Percentiles rank a stretch among this genome's conserved stretches.
Evolutionary conservation across 2,329 filamentous ascomycete species (phyloP).

Genomic region (Gremmenia infestans): DNA sequence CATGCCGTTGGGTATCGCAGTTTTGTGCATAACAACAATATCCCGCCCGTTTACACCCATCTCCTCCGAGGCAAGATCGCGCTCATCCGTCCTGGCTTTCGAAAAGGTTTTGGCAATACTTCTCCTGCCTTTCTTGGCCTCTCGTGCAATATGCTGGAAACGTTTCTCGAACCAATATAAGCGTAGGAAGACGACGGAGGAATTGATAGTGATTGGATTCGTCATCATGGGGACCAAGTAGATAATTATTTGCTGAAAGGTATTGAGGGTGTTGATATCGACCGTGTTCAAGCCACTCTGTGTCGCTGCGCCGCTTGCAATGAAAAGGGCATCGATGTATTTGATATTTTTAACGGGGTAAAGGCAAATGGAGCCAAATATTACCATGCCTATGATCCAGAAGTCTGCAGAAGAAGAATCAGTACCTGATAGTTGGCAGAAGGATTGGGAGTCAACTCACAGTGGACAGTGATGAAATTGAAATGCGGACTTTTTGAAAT

Average conservation of each 20-base stretch:
- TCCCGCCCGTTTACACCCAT: conserved; percentile 59
- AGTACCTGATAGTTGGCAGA: not conserved
- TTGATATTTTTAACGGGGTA: conserved; percentile 58
- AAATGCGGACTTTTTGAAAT: conserved; percentile 60
- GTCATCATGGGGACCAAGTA: conserved; percentile 68
- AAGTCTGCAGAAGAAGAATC: conserved; percentile 49
- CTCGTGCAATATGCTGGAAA: conserved; percentile 76
- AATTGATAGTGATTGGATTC: conserved; percentile 80
- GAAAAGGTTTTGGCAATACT: conserved; percentile 60
- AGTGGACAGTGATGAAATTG: conserved; percentile 79
- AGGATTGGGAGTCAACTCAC: conserved; percentile 42
- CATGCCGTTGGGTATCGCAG: conserved; percentile 45
- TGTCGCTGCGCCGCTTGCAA: conserved; percentile 78
- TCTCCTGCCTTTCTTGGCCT: conserved; percentile 62
- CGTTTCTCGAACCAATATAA: conserved; percentile 98
- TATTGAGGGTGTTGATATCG: conserved; percentile 61
- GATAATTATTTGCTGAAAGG: conserved; percentile 69
- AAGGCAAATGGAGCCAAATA: conserved; percentile 73
- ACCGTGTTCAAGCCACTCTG: conserved; percentile 89
- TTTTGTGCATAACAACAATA: conserved; percentile 61
- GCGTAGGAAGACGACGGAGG: conserved; percentile 83
- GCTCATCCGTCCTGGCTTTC: conserved; percentile 44
- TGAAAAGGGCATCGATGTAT: conserved; percentile 88
- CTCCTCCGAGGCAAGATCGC: conserved; percentile 38
- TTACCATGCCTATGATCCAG: conserved; percentile 69